Evolutionary conservation across 1,284 basidiomycete genomes (phyloP).

Genomic region (Volvariella volvacea): DNA sequence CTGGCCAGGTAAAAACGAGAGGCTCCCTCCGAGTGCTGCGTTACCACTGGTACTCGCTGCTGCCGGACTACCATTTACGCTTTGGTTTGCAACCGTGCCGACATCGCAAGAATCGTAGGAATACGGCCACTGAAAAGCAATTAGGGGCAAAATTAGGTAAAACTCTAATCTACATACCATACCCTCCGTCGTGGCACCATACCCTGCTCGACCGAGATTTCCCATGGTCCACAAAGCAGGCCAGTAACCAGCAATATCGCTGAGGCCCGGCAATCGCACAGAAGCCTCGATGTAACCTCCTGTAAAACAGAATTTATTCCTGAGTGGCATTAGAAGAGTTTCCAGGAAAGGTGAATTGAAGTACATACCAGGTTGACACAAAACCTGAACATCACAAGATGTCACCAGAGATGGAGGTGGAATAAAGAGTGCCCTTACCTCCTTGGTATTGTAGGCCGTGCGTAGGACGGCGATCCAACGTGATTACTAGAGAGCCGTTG

Average conservation of each 20-base stretch:
- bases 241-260: conserved; percentile 54
- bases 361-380: conserved; percentile 20
- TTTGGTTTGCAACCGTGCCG: conserved; percentile 60
- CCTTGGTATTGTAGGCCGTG: conserved; percentile 76
- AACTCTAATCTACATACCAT: conserved; percentile 24
- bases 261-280: conserved; percentile 59
- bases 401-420: not conserved
- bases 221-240: conserved; percentile 70
- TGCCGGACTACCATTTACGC: conserved; percentile 31
- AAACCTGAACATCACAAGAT: conserved; percentile 14
- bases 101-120: conserved; percentile 72
- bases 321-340: conserved; percentile 7
- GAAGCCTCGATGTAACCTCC: conserved; percentile 53
- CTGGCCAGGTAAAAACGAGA: conserved; percentile 69
- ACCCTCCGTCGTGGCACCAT: conserved; percentile 43
- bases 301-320: conserved; percentile 65
- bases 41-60: conserved; percentile 42
- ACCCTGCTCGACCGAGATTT: conserved; percentile 47
- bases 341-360: not conserved
- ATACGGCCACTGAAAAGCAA: conserved; percentile 57
- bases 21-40: conserved; percentile 23
- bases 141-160: not conserved
- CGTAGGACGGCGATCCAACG: conserved; percentile 54
- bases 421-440: conserved; percentile 24
- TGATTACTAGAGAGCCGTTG: conserved; percentile 78